phyloP scores from a whole-genome alignment of 148 eudicot genomes.

The Vaccinium corymbosum region DNA sequence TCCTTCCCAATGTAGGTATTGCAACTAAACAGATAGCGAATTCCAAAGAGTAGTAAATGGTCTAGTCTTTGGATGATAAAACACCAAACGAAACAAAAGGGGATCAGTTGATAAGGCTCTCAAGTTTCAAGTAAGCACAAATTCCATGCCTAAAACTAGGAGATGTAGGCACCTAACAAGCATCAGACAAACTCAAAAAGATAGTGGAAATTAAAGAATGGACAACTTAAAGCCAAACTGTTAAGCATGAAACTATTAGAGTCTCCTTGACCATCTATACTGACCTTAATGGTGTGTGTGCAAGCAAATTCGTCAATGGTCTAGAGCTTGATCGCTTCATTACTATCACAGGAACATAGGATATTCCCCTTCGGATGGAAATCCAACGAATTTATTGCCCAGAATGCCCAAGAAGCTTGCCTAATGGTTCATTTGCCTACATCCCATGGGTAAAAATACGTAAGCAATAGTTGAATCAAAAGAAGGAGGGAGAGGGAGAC shows the following conservation, averaged over 20 bases:
- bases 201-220: too few species aligned
- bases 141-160: background rate
- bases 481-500: background rate
- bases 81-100: background rate
- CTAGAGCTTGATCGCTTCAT: constrained; percentile 39
- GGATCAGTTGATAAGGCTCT: background rate
- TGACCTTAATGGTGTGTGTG: constrained; percentile 34
- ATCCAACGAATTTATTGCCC: constrained; percentile 40
- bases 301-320: constrained; percentile 25
- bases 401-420: constrained; percentile 34
- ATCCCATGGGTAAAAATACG: constrained; percentile 3
- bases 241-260: background rate
- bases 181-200: background rate
- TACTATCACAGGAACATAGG: constrained; percentile 54
- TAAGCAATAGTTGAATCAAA: background rate
- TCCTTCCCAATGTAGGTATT: background rate
- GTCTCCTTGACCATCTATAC: background rate
- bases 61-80: background rate
- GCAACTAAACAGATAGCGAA: background rate
- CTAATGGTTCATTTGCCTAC: constrained; percentile 21
- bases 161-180: background rate
- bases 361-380: constrained; percentile 49
- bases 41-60: background rate
- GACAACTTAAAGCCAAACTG: too few species aligned
- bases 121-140: background rate